Evolutionary conservation across 2,329 filamentous ascomycete genomes (phyloP), one percentile per base, ranked within the genome.

Genomic region (Cryphonectria carpinicola): DNA sequence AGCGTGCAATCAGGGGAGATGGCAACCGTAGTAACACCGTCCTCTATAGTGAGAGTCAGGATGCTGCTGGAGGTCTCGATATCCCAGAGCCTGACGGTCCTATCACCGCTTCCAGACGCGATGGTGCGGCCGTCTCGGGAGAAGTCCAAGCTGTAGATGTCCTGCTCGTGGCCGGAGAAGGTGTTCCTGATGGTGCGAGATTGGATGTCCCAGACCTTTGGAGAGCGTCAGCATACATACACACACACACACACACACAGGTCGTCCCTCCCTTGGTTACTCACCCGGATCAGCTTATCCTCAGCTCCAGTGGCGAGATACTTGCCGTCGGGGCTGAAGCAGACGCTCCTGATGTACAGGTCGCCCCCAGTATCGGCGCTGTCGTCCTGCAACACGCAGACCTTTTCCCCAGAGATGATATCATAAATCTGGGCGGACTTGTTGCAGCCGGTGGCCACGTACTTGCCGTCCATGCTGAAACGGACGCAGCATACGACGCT

Each of bases 371-470:
- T 90, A 75, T 97, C 94, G 62, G 94, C 93, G 62, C 87, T 92
- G 76, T 95, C 92, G 77, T 99, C 96, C 80, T 97, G 94, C 46
- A 98, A 85, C 71, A 96, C 92, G 75, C 93, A 96, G 67, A 98
- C 90, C 80, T 95, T 96, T 76, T 93, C 89, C 69, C 96, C 96
- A 22, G 89, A 92, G 76, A 89, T 87, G 58, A 98, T 95, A 75
- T 99, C 96, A 81, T 96, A 99, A 77, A 99, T 99, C 82, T 98
- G 95, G n/a, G 96, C 96, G n/a, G 94, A 97, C 74, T 95, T 88
- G 82, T 99, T 99, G 86, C 96, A 98, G 60, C 96, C 96, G 6
- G 96, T 99, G 10, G 96, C 96, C 69, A 99, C 93, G 76, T 93
- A 98, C 79, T 97, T 95, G 75, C 96, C 96, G 78, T 99, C 96